Conservation (phyloP, 768 basidiomycete genomes). For the Phylloporus rhodoxanthus region DNA sequence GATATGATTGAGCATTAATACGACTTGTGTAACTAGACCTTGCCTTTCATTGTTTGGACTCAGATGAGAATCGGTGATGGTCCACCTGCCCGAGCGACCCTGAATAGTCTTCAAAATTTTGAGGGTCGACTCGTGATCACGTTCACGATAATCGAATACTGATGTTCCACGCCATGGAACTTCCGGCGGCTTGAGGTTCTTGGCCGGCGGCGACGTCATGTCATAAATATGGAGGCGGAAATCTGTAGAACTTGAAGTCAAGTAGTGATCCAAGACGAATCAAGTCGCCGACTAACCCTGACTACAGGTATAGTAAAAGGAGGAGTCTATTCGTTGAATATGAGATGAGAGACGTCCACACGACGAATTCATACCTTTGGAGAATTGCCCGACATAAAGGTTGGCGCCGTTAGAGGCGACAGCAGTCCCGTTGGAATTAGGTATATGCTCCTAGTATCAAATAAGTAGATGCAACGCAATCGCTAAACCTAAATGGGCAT, state of each 20-base stretch:
- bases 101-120: constrained; percentile 59
- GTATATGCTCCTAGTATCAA: constrained; percentile 54
- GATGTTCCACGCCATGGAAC: constrained; percentile 14
- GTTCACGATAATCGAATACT: constrained; percentile 23
- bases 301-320: constrained; percentile 90
- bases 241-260: constrained; percentile 40
- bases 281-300: constrained; percentile 49
- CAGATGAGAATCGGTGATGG: constrained; percentile 90
- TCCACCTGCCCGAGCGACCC: constrained; percentile 79
- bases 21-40: constrained; percentile 48
- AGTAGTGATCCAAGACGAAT: neutral
- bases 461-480: constrained; percentile 1
- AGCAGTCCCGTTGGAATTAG: constrained; percentile 74
- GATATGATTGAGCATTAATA: constrained; percentile 2
- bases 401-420: constrained; percentile 70
- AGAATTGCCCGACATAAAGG: constrained; percentile 83
- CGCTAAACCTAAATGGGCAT: constrained; percentile 15
- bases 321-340: constrained; percentile 51
- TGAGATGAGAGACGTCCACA: neutral
- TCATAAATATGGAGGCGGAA: constrained; percentile 89
- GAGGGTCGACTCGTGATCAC: constrained; percentile 46
- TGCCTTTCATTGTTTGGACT: constrained; percentile 85
- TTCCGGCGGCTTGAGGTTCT: constrained; percentile 13
- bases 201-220: constrained; percentile 46
- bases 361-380: constrained; percentile 43